These are phyloP conservation scores for Mycena filopes DNA, from an alignment of 768 basidiomycete genomes.

Conservation along the genomic window DNA sequence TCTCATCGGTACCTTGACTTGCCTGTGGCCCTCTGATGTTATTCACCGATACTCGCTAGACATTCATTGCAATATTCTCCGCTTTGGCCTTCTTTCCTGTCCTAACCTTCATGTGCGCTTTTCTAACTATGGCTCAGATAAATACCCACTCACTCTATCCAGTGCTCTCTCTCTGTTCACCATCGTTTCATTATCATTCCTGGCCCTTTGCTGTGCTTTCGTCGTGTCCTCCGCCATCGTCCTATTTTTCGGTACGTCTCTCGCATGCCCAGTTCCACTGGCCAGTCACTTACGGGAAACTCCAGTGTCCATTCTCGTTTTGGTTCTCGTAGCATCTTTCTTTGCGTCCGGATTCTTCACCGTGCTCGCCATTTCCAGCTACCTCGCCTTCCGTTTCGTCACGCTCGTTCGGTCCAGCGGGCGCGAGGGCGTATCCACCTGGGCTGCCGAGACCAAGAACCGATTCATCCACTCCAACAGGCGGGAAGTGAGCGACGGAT, in stretches of 20 bases:
- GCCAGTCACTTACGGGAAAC: background rate
- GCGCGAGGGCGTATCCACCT: conserved; percentile 38
- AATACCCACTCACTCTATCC: background rate
- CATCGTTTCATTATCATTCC: conserved; percentile 44
- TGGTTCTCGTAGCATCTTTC: conserved; percentile 45
- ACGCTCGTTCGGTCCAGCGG: conserved; percentile 48
- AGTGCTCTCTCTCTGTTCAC: conserved; percentile 46
- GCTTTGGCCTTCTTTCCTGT: conserved; percentile 48
- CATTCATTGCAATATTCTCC: conserved; percentile 52
- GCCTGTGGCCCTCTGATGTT: background rate
- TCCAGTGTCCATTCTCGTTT: conserved; percentile 47
- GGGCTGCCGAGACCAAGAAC: conserved; percentile 39
- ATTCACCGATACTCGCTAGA: conserved; percentile 40
- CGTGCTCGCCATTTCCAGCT: conserved; percentile 40
- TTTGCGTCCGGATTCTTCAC: conserved; percentile 48
- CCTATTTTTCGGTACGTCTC: conserved; percentile 43
- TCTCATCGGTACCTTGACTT: conserved; percentile 43
- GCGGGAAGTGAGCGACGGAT: conserved; percentile 30
- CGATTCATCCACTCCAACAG: conserved; percentile 18
- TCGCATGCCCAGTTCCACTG: background rate
- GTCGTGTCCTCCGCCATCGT: conserved; percentile 44
- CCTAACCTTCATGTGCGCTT: conserved; percentile 52
- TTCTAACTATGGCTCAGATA: background rate
- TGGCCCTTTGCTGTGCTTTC: conserved; percentile 48
- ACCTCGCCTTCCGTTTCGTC: conserved; percentile 46